Base-by-base conservation (phyloP, 495 filamentous ascomycete genomes). In the Xylaria scruposa region DNA sequence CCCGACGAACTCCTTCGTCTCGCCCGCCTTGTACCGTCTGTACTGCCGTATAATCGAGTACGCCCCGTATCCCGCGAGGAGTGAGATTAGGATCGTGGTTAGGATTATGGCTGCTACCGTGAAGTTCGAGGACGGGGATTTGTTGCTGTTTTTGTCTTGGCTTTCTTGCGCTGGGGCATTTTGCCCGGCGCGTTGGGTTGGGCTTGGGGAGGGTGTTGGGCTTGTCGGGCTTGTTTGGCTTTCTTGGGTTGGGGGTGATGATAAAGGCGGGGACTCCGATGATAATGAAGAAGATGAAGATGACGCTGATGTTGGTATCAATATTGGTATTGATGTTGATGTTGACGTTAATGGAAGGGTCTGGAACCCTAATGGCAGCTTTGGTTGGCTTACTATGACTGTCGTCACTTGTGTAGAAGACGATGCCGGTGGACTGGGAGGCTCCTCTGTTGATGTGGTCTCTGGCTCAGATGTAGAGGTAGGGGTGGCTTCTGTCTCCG, bases 41-140 rank as follows among this genome's bases (percentile, higher is more conserved):
- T 80, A 76, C 12, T 79, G 74, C 15, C 75, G 75, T 12, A 82
- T 54, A 0, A 74, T 15, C 21, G 74, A 53, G 40, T 79, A 74
- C 0, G 62, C 68, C 0, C 77, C 21, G 19, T 76, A 73, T 59
- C 76, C 75, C 0, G 80, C 42, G 2, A 79, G 68, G 15, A 82
- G 73, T 0, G 71, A 71, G 13, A 78, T 76, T 0, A 81, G 73
- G 31, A 83, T 70, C 8, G 74, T 78, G 1, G 80, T 72, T 5
- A 83, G 64, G 0, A 80, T 76, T 42, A 80, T 78, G 31, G 82
- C 73, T 9, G 75, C 76, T n/a, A 75, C 77, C 29, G 71, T 80
- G 9, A 76, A 72, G 7, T 70, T 72, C 0, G 77, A 78, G 21
- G 69, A 68, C 2, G 72, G 21, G 3, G 15, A 6, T 36, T 38